Conservation (phyloP, 192 early-diverging fungal species). For the Pecoramyces ruminantium region DNA sequence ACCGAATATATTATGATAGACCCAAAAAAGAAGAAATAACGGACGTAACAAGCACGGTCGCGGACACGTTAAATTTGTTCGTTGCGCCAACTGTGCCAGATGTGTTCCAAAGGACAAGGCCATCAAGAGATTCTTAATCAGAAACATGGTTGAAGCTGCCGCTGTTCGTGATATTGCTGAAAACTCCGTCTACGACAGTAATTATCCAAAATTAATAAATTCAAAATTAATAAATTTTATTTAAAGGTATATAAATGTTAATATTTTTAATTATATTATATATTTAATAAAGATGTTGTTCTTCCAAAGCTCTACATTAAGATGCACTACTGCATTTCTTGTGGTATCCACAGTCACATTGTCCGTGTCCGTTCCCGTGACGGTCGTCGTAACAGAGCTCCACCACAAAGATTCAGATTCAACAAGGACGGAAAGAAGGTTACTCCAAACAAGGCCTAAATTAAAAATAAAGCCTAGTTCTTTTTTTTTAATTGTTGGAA, state of each 20-base stretch:
- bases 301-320: constrained; percentile 99
- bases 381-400: constrained; percentile 78
- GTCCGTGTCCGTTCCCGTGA: constrained; percentile 83
- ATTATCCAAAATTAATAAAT: not conserved
- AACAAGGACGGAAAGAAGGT: constrained; percentile 25
- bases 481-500: not conserved
- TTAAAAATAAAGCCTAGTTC: not conserved
- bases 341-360: constrained; percentile 83
- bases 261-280: too few species aligned
- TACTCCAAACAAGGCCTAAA: not conserved
- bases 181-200: constrained; percentile 87
- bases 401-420: constrained; percentile 82
- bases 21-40: constrained; percentile 96
- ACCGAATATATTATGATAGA: constrained; percentile 36
- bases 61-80: constrained; percentile 91
- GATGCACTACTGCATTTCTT: constrained; percentile 87
- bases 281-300: constrained; percentile 67
- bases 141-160: constrained; percentile 97
- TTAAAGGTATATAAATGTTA: too few species aligned
- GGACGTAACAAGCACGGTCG: constrained; percentile 98
- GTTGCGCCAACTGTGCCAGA: constrained; percentile 98
- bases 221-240: too few species aligned
- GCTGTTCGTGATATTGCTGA: constrained; percentile 91
- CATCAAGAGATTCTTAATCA: constrained; percentile 96
- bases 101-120: constrained; percentile 99